Percentiles rank a stretch among this genome's conserved stretches.
Evolutionary conservation across 179 eudicot genomes (phyloP).

Genomic region (Heliamphora pulchella): DNA sequence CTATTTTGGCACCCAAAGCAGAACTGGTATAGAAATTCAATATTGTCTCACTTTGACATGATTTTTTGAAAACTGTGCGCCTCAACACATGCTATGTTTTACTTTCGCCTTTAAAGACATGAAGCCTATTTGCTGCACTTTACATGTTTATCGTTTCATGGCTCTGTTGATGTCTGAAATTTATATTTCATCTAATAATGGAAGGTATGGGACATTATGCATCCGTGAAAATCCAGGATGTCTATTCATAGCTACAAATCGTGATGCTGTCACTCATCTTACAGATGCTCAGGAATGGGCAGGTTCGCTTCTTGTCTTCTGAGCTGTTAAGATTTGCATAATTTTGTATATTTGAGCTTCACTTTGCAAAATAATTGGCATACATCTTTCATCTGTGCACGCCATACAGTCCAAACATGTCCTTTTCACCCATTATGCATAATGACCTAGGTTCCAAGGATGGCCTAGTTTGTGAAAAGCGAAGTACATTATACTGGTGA

Average conservation of each 20-base stretch:
- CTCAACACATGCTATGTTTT: background rate
- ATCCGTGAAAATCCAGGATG: conserved; percentile 93
- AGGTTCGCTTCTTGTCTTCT: conserved; percentile 38
- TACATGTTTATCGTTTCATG: background rate
- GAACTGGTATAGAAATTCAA: background rate
- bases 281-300: conserved; percentile 99
- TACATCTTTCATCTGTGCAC: background rate
- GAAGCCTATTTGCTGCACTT: background rate
- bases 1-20: background rate
- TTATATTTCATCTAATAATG: conserved; percentile 6
- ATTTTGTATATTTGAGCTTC: background rate
- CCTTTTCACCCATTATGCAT: background rate
- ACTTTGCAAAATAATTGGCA: background rate
- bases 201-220: conserved; percentile 87
- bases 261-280: conserved; percentile 96
- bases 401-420: background rate
- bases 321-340: background rate
- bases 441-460: conserved; percentile 5
- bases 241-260: conserved; percentile 92
- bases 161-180: background rate
- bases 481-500: background rate
- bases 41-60: background rate
- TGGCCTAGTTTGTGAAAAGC: background rate
- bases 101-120: background rate
- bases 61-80: background rate